Conservation (phyloP, 345 rosid species). For the Hibiscus tridactylites region DNA sequence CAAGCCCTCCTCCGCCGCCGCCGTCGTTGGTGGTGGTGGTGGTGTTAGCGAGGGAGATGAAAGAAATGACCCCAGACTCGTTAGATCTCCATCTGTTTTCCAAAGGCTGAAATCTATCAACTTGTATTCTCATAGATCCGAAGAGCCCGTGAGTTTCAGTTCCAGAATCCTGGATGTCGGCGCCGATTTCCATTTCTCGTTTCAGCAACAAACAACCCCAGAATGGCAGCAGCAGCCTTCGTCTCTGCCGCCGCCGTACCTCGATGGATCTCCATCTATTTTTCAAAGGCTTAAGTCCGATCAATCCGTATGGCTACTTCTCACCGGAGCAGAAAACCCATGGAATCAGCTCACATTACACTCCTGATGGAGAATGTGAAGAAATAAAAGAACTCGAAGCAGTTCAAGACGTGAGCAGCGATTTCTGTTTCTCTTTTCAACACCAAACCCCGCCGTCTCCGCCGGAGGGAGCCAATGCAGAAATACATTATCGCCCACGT, state of each 20-base stretch:
- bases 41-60: conserved; percentile 9
- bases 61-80: conserved; percentile 21
- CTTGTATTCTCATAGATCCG: conserved; percentile 34
- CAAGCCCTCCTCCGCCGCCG: neutral
- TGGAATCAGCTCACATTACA: conserved; percentile 11
- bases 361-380: conserved; percentile 5
- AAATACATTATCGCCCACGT: too few species aligned
- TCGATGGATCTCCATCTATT: conserved; percentile 61
- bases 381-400: conserved; percentile 5
- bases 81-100: conserved; percentile 59
- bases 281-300: conserved; percentile 56
- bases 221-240: neutral
- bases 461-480: conserved; percentile 1
- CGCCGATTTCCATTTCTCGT: conserved; percentile 29
- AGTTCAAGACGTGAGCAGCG: conserved; percentile 10
- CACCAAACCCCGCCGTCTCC: neutral
- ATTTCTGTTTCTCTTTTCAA: conserved; percentile 15
- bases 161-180: conserved; percentile 18
- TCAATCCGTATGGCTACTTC: conserved; percentile 44
- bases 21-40: neutral
- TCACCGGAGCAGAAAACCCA: conserved; percentile 32
- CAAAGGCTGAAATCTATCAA: conserved; percentile 62
- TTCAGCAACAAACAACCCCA: conserved; percentile 9
- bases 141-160: conserved; percentile 27
- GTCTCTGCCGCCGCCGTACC: conserved; percentile 19